Base-by-base conservation (phyloP, 192 early-diverging fungal genomes). In the Gonapodya sp. region DNA sequence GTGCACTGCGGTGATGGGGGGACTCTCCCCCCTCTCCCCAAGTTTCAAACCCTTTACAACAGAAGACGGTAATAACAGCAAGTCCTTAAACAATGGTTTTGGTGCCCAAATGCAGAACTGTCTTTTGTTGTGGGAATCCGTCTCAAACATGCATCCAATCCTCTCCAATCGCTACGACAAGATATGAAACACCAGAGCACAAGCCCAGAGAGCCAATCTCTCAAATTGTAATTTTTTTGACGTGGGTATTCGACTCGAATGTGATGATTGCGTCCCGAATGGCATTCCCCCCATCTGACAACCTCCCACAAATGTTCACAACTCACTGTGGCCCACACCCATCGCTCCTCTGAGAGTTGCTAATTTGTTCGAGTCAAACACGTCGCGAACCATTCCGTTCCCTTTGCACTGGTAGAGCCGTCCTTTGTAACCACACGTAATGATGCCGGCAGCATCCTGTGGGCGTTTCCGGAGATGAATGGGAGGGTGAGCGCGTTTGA, bases 341-440 rank as follows among this genome's bases (percentile, higher is more conserved):
- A 99, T 93, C 85, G 86, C 90, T 30, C 98, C 98, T 37, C 91
- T 81, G 78, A 99, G 87, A 73, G 88, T 88, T 80, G 90, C 86
- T 80, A 98, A 87, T 82, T 95, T 92, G 80, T 90, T 82, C 35
- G 92, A 89, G 35, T 93, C 89, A 86, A 99, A 98, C 34, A 99
- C 96, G 87, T 99, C 97, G 80, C 95, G 92, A 36, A 99, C 97
- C 97, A 99, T 96, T 78, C 98, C 98, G 86, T 96, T 99, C 80
- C 94, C 96, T 86, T 99, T 99, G 90, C 96, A 95, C 87, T 99
- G 98, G 88, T 94, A 97, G 84, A 99, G 88, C 73, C 97, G 93
- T 36, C 98, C 98, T 85, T 97, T 95, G 81, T 92, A 86, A 18
- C 96, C 98, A 85, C 96, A 99, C 1, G 98, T 99, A 73, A 99